These are phyloP conservation scores for Trametes maxima DNA, from an alignment of 768 basidiomycete species.

Conservation along the genomic window DNA sequence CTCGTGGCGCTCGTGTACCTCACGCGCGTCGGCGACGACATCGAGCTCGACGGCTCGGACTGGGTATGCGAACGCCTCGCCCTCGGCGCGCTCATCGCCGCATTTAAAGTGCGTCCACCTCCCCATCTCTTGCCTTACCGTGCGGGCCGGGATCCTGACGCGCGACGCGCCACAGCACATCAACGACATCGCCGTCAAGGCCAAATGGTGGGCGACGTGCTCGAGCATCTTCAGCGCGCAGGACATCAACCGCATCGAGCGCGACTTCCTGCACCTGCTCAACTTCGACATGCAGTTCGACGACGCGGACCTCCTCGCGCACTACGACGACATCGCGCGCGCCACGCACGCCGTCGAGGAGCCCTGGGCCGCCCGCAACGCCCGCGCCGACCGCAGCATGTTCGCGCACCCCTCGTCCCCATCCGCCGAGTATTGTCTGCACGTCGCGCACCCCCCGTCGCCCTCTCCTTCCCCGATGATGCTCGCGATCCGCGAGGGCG, in stretches of 20 bases:
- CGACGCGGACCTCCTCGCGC: constrained; percentile 26
- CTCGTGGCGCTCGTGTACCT: constrained; percentile 35
- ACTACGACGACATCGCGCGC: constrained; percentile 18
- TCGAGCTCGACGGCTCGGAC: constrained; percentile 17
- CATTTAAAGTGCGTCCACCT: constrained; percentile 37
- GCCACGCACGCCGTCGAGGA: neutral
- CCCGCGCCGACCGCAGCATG: neutral
- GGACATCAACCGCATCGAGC: constrained; percentile 34
- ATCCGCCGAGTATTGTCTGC: neutral
- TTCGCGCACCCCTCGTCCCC: neutral
- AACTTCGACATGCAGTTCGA: constrained; percentile 31
- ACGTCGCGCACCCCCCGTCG: neutral
- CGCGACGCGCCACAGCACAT: constrained; percentile 51
- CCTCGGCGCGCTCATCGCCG: constrained; percentile 44
- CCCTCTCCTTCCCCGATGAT: neutral
- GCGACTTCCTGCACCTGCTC: constrained; percentile 33
- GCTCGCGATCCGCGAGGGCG: neutral
- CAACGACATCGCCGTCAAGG: constrained; percentile 68
- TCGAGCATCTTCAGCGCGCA: constrained; percentile 26
- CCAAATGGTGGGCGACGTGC: constrained; percentile 43
- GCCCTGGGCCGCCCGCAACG: neutral
- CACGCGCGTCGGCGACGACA: constrained; percentile 22
- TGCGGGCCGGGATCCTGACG: neutral
- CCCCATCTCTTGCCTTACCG: neutral
- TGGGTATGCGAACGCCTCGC: constrained; percentile 45